Conservation (phyloP, 192 early-diverging fungal species). For the Radiomyces spectabilis region DNA sequence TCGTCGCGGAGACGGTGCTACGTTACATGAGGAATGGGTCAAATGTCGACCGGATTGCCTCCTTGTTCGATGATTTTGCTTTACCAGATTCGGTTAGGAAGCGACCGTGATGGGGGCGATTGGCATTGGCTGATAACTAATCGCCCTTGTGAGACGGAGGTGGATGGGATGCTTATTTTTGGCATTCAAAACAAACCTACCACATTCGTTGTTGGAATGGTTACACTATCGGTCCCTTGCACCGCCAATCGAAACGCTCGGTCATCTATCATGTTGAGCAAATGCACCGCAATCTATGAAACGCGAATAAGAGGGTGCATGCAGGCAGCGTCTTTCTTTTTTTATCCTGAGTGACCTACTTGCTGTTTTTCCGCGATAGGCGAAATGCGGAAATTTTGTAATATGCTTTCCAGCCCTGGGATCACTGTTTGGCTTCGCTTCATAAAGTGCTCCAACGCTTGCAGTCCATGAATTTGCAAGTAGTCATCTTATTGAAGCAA, state of each 20-base stretch:
- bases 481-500: conserved; percentile 8
- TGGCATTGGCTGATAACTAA: conserved; percentile 10
- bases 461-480: conserved; percentile 15
- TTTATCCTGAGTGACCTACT: not conserved
- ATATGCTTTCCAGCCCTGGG: not conserved
- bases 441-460: conserved; percentile 12
- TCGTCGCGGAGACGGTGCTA: no score
- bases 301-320: not conserved
- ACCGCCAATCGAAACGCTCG: not conserved
- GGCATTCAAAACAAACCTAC: no score
- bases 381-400: conserved; percentile 3
- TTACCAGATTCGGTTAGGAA: no score
- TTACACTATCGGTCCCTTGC: not conserved
- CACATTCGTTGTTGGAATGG: no score
- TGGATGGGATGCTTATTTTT: no score
- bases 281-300: not conserved
- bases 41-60: no score
- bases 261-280: conserved; percentile 2
- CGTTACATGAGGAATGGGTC: no score
- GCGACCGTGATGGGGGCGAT: no score
- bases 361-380: conserved; percentile 7
- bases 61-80: no score
- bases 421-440: conserved; percentile 8
- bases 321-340: not conserved
- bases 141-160: not conserved